A percentile compares a stretch with the other conserved stretches of the same genome.
phyloP scores from a whole-genome alignment of 2,329 filamentous ascomycete species.

The Akanthomyces lecanii region DNA sequence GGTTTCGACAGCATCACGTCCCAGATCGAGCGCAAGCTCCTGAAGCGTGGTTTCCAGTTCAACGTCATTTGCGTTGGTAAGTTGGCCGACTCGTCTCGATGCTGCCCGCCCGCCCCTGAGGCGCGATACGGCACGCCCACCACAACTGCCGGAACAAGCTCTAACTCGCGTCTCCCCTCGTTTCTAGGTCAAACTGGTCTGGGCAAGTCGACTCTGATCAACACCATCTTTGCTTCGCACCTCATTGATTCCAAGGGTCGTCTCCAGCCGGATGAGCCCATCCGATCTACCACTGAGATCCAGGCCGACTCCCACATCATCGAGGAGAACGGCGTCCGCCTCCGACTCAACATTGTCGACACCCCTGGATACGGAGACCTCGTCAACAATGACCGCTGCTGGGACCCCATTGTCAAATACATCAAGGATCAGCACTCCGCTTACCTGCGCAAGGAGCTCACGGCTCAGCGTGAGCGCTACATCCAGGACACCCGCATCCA shows the following conservation, averaged over 20 bases:
- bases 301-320: slow-evolving; percentile 98
- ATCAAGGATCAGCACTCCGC: slow-evolving; percentile 99
- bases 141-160: not conserved
- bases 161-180: slow-evolving; percentile 19
- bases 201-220: slow-evolving; percentile 98
- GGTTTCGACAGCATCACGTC: slow-evolving; percentile 99
- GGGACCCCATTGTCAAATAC: slow-evolving; percentile 99
- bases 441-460: slow-evolving; percentile 98
- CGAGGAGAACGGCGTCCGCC: slow-evolving; percentile 97
- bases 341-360: slow-evolving; percentile 97
- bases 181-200: slow-evolving; percentile 87
- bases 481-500: slow-evolving; percentile 99
- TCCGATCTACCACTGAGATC: slow-evolving; percentile 95
- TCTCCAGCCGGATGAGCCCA: slow-evolving; percentile 84
- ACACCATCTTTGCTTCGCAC: slow-evolving; percentile 99
- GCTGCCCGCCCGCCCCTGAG: slow-evolving; percentile 16
- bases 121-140: slow-evolving; percentile 17
- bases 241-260: slow-evolving; percentile 98
- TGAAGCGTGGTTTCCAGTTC: slow-evolving; percentile 99
- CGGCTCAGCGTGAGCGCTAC: slow-evolving; percentile 96
- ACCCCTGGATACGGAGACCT: slow-evolving; percentile 97
- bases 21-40: slow-evolving; percentile 98
- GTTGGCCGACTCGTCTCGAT: slow-evolving; percentile 30
- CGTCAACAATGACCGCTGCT: slow-evolving; percentile 99
- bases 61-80: slow-evolving; percentile 98